Evolutionary conservation across 352 stramenopile species (phyloP).

Genomic region (Phytophthora crassamura): DNA sequence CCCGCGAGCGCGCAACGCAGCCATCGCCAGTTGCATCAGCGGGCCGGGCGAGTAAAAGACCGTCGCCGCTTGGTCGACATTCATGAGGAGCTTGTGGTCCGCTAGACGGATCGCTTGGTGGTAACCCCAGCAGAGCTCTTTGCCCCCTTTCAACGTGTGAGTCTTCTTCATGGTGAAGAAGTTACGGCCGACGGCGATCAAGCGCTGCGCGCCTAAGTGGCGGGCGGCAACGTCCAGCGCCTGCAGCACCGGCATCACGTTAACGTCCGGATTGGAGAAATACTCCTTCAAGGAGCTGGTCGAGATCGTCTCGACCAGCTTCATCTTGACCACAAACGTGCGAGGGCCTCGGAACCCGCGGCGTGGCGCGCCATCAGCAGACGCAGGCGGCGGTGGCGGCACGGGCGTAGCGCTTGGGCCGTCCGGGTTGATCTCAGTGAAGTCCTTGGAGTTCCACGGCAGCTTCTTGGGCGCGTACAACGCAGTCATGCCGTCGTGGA

Average conservation of each 20-base stretch:
- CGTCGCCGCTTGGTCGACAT: slow-evolving; percentile 71
- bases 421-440: slow-evolving; percentile 55
- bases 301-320: slow-evolving; percentile 61
- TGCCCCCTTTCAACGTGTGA: slow-evolving; percentile 58
- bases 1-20: slow-evolving; percentile 37
- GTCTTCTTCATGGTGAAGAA: slow-evolving; percentile 78
- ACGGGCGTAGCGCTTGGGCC: slow-evolving; percentile 5
- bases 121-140: slow-evolving; percentile 75
- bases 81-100: slow-evolving; percentile 64
- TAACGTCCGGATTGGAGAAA: slow-evolving; percentile 53
- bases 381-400: slow-evolving; percentile 15
- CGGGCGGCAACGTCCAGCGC: slow-evolving; percentile 69
- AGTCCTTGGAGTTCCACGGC: slow-evolving; percentile 53
- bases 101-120: slow-evolving; percentile 66
- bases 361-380: slow-evolving; percentile 18
- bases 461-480: slow-evolving; percentile 53
- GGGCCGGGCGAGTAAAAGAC: slow-evolving; percentile 64
- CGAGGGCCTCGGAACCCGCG: slow-evolving; percentile 39
- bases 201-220: slow-evolving; percentile 54
- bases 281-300: slow-evolving; percentile 51
- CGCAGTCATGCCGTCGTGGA: slow-evolving; percentile 60
- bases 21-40: slow-evolving; percentile 55
- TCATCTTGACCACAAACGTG: slow-evolving; percentile 71
- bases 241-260: slow-evolving; percentile 64
- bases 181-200: slow-evolving; percentile 68